Evolutionary conservation across 1,284 basidiomycete genomes (phyloP), one percentile per base, ranked within the genome.

Genomic region (Leccinum insigne): DNA sequence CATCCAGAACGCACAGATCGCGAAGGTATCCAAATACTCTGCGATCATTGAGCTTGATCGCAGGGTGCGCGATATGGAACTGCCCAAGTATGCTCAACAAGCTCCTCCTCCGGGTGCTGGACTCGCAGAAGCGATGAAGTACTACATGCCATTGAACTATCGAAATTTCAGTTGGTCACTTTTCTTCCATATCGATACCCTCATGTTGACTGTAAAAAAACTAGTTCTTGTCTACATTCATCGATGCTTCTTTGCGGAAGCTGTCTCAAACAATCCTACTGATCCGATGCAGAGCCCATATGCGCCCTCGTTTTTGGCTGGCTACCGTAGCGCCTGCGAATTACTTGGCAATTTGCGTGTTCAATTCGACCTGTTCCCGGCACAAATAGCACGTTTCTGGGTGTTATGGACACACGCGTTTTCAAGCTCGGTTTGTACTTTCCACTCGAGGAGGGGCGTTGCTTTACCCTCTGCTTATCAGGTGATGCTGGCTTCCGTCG

Each of bases 401-500:
- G 85, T 87, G 18, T 71, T 89, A 35, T 90, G 88, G 88, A 89
- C 87, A 2, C 86, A 90, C 73, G 85, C 83, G 2, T 90, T 90
- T 70, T 87, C 86, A 23, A 82, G 86, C 16, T 77, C 87, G 65
- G 88, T 89, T 68, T 64, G 83, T 76, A 44, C 52, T 54, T 60
- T 68, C 42, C 14, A 44, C 40, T 26, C 58, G 29, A 21, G 40
- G 23, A 21, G 14, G 35, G 29, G 8, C 18, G 11, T 60, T 29
- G 13, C 16, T 40, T 63, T 61, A 67, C 60, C 10, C 8, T 11
- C 18, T 9, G 21, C 26, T 10, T 18, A 26, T 64, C 57, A 90
- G 89, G 85, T 90, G 40, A 88, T 92, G 87, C 74, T 92, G 58
- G 84, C 86, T 6, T 87, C 88, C 6, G 82, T 91, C 5, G 87